Evolutionary conservation across 2,329 filamentous ascomycete genomes (phyloP).

Genomic region (Chaetomium strumarium): DNA sequence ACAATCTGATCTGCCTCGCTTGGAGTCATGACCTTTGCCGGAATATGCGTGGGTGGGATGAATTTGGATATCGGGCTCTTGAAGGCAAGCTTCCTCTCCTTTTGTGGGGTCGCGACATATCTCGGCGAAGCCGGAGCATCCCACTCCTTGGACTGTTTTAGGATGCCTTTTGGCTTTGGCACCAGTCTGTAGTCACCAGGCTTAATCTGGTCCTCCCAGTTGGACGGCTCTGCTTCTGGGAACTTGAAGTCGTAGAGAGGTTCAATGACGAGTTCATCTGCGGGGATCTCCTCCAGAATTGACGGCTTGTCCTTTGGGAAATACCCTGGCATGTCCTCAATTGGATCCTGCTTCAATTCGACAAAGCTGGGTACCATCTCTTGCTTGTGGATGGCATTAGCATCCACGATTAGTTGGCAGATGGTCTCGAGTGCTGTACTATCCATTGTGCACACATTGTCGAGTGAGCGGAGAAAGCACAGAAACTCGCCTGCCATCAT

Average conservation of each 20-base stretch:
- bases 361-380: conserved; percentile 30
- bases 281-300: conserved; percentile 23
- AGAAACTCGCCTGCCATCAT: conserved; percentile 24
- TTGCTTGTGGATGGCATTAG: conserved; percentile 30
- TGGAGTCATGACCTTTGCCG: conserved; percentile 16
- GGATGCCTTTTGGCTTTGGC: conserved; percentile 19
- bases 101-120: conserved; percentile 22
- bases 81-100: conserved; percentile 20
- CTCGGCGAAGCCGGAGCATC: conserved; percentile 10
- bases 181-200: conserved; percentile 15
- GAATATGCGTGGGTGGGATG: conserved; percentile 16
- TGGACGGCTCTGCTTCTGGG: conserved; percentile 14
- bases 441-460: conserved; percentile 20
- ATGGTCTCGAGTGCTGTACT: conserved; percentile 17
- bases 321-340: conserved; percentile 23
- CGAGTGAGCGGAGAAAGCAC: conserved; percentile 20
- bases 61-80: conserved; percentile 20
- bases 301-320: conserved; percentile 22
- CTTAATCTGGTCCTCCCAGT: not conserved
- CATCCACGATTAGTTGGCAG: conserved; percentile 29
- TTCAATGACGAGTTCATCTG: conserved; percentile 20
- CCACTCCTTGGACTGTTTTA: conserved; percentile 21
- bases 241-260: conserved; percentile 18
- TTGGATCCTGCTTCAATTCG: conserved; percentile 14
- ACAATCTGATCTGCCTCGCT: conserved; percentile 10